Percentiles rank a stretch among this genome's conserved stretches.
Conservation (phyloP, 495 filamentous ascomycete species). For the Xylaria sp. region DNA sequence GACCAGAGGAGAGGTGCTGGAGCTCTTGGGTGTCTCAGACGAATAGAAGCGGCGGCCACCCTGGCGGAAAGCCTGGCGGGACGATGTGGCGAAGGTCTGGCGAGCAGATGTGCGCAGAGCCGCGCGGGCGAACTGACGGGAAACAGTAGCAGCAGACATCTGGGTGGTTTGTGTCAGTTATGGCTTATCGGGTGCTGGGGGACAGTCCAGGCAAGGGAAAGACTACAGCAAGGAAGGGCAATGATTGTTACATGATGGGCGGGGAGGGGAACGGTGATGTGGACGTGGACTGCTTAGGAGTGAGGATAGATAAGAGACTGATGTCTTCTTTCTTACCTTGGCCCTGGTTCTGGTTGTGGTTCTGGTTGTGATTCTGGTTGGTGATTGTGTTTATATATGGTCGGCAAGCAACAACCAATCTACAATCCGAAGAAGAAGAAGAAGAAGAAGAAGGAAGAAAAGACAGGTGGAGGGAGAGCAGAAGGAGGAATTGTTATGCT, state of each 20-base stretch:
- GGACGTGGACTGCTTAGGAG: too few relatives aligned
- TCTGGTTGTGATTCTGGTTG: too few relatives aligned
- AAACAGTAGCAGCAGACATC: constrained; percentile 55
- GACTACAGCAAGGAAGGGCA: background rate
- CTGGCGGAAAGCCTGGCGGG: constrained; percentile 68
- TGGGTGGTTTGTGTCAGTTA: constrained; percentile 30
- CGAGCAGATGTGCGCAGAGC: constrained; percentile 62
- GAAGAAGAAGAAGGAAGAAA: background rate
- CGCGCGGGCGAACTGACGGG: constrained; percentile 63
- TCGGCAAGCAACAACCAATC: background rate
- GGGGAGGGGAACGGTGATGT: background rate
- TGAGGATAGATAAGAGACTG: background rate
- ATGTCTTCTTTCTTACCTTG: constrained; percentile 33
- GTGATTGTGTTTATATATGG: background rate
- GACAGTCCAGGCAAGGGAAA: background rate
- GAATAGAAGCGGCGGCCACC: constrained; percentile 78
- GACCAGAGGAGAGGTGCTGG: constrained; percentile 52
- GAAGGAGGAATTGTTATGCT: constrained; percentile 5
- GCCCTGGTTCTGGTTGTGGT: too few relatives aligned
- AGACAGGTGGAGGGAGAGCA: background rate
- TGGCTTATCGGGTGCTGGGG: background rate
- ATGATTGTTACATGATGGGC: too few relatives aligned
- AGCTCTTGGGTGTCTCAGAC: constrained; percentile 67
- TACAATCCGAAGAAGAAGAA: too few relatives aligned
- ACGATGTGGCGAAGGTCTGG: constrained; percentile 54